Base-by-base conservation (phyloP, 345 rosid genomes). In the Lepidium aucheri region DNA sequence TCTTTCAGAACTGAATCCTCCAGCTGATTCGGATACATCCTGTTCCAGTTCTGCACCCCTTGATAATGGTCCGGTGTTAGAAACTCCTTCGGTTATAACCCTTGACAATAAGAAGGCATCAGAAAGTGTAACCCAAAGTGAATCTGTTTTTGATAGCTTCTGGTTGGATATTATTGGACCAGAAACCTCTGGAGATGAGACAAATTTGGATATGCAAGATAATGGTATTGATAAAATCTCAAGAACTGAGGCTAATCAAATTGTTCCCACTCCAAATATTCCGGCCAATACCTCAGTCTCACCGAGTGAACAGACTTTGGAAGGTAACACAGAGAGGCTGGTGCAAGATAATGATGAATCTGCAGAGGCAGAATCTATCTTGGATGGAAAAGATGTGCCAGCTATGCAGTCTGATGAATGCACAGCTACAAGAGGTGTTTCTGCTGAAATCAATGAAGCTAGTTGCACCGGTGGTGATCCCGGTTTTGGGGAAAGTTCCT, bases 321-420 rank as follows among this genome's bases (percentile, higher is more conserved):
- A 64, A 53, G 63, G 50, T 65, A 65, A 73, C 34, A 33, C 75
- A 14, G 78, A 72, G 39, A 59, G 28, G 63, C 36, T 30, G 63
- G 30, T 53, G 66, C 62, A 60, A 53, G 68, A 53, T 45, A 38
- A 45, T 45, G 77, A 30, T 6, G 64, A 63, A 54, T 2, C n/a
- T 45, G 24, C 76, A 44, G 80, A 67, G 61, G 74, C 76, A 34
- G 84, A 67, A 77, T 63, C 75, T 26, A 35, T 15, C 41, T 54
- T 70, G 68, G 80, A 66, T 72, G 87, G 70, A 64, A 75, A 70
- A 40, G 79, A 70, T 55, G 46, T 14, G 46, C 74, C 15, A 11
- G 67, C 78, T 69, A 74, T 65, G 14, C 77, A 77, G 74, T 63
- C 63, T 60, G 70, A 69, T 65, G 84, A 69, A 41, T 57, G 53